A percentile compares a stretch with the other conserved stretches of the same genome.
Evolutionary conservation across 805 yeast genomes (phyloP).

Genomic region (Saccharomycopsis oosterbeekiorum): DNA sequence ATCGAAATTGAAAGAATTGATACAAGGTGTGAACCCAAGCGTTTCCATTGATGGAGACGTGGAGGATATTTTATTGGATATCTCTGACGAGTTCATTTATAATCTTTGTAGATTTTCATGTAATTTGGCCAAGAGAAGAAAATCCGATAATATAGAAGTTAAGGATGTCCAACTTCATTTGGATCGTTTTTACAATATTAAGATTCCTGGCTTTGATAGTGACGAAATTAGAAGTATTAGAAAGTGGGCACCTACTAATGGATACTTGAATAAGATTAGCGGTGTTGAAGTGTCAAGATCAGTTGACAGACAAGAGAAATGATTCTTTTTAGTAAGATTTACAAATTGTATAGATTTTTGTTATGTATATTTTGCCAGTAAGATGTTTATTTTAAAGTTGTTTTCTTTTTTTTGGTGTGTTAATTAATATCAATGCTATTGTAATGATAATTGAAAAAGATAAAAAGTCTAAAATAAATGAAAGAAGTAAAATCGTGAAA

Average conservation of each 20-base stretch:
- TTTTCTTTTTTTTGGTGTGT: too few species aligned
- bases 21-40: slow-evolving; percentile 77
- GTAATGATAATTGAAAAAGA: background rate
- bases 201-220: slow-evolving; percentile 85
- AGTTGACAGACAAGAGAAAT: slow-evolving; percentile 17
- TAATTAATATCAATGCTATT: too few species aligned
- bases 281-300: slow-evolving; percentile 28
- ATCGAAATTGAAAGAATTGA: slow-evolving; percentile 80
- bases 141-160: slow-evolving; percentile 76
- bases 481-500: background rate
- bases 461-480: background rate
- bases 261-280: slow-evolving; percentile 56
- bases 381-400: too few species aligned
- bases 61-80: slow-evolving; percentile 78
- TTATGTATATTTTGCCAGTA: too few species aligned
- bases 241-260: slow-evolving; percentile 56
- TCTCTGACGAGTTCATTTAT: slow-evolving; percentile 92
- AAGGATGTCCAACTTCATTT: slow-evolving; percentile 86
- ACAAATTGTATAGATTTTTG: background rate
- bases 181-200: slow-evolving; percentile 89
- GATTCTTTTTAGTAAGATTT: background rate
- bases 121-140: slow-evolving; percentile 88
- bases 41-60: slow-evolving; percentile 91
- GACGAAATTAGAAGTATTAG: slow-evolving; percentile 80
- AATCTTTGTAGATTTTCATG: slow-evolving; percentile 92